phyloP scores from a whole-genome alignment of 352 stramenopile genomes.

The Phytophthora megakarya region DNA sequence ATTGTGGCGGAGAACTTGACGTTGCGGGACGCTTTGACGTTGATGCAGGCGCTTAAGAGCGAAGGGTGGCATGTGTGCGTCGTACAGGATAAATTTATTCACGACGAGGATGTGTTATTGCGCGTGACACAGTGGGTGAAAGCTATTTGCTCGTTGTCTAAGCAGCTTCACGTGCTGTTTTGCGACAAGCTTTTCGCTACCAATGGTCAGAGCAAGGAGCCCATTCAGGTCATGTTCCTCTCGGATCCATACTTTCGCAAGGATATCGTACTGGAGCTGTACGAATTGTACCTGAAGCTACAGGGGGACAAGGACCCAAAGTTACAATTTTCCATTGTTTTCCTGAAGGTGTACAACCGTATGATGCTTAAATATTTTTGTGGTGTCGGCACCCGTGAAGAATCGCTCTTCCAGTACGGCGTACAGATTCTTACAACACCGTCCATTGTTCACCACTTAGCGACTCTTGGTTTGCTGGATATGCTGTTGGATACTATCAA shows the following conservation, averaged over 20 bases:
- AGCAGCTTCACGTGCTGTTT: conserved; percentile 66
- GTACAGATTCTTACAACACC: conserved; percentile 96
- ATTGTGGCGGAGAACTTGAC: conserved; percentile 61
- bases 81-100: conserved; percentile 70
- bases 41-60: conserved; percentile 79
- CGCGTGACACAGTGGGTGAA: conserved; percentile 82
- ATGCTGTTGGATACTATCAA: conserved; percentile 83
- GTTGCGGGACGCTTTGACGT: conserved; percentile 61
- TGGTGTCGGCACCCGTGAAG: conserved; percentile 87
- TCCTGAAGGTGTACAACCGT: conserved; percentile 82
- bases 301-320: conserved; percentile 96
- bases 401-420: conserved; percentile 91
- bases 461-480: conserved; percentile 65
- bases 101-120: conserved; percentile 70
- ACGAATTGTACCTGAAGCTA: conserved; percentile 95
- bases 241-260: conserved; percentile 96
- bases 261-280: conserved; percentile 89
- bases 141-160: conserved; percentile 58
- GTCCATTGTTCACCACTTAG: conserved; percentile 80
- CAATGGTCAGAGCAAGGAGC: conserved; percentile 51
- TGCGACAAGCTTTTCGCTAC: conserved; percentile 71
- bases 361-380: conserved; percentile 91
- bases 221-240: conserved; percentile 91
- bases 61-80: conserved; percentile 88
- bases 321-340: conserved; percentile 90